phyloP scores from a whole-genome alignment of 2,329 filamentous ascomycete species.

The Cephalotrichum gorgonifer region DNA sequence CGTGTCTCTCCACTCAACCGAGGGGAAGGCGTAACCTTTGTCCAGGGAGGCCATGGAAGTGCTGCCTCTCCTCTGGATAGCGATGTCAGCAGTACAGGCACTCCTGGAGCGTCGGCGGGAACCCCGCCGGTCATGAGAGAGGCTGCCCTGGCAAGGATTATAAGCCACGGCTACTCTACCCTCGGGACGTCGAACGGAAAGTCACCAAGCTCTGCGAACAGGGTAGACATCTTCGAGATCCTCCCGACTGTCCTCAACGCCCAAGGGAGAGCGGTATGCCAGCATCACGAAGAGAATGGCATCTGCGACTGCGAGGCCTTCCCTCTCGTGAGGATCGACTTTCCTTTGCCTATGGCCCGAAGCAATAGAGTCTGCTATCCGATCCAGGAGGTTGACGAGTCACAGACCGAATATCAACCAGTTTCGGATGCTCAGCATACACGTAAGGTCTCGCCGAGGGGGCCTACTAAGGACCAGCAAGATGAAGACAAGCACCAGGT shows the following conservation, averaged over 20 bases:
- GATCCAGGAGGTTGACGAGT: constrained; percentile 3
- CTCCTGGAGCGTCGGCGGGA: background rate
- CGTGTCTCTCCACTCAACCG: background rate
- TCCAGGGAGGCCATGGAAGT: background rate
- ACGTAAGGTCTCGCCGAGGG: background rate
- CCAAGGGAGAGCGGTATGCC: background rate
- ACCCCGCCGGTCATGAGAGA: background rate
- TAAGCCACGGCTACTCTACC: constrained; percentile 2
- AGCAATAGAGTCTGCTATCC: constrained; percentile 4
- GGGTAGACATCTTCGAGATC: constrained; percentile 1
- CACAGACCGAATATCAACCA: background rate
- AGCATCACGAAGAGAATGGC: background rate
- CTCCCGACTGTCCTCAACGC: background rate
- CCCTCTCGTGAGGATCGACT: background rate
- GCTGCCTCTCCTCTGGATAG: background rate
- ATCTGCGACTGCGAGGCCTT: constrained; percentile 1
- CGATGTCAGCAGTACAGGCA: background rate
- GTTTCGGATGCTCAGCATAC: background rate
- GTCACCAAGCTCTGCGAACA: background rate
- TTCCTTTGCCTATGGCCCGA: background rate
- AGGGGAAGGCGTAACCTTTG: background rate
- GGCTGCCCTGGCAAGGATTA: background rate
- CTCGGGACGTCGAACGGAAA: background rate
- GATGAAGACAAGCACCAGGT: background rate
- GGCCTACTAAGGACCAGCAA: background rate